phyloP scores from a whole-genome alignment of 495 filamentous ascomycete species.

The Xylaria acuta region DNA sequence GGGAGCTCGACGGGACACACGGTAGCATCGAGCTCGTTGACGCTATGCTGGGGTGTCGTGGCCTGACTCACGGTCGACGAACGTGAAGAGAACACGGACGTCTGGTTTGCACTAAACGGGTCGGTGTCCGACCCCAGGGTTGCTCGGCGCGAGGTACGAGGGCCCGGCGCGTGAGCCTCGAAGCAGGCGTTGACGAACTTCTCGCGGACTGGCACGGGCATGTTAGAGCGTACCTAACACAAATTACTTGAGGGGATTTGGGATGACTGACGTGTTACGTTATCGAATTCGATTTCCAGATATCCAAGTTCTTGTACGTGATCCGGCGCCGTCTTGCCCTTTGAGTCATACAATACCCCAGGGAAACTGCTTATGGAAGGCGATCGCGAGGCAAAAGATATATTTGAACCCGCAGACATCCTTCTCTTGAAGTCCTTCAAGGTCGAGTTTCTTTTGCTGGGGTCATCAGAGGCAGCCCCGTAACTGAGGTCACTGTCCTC shows the following conservation, averaged over 20 bases:
- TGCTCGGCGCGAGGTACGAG: slow-evolving; percentile 16
- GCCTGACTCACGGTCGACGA: background rate
- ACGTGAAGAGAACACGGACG: slow-evolving; percentile 6
- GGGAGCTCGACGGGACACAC: slow-evolving; percentile 16
- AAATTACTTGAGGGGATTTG: background rate
- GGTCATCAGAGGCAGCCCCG: slow-evolving; percentile 1
- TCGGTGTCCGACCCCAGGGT: slow-evolving; percentile 19
- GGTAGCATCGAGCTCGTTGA: background rate
- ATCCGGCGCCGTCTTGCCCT: slow-evolving; percentile 25
- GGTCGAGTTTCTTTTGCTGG: background rate
- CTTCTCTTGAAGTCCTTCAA: background rate
- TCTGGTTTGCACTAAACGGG: background rate
- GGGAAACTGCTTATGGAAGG: slow-evolving; percentile 6
- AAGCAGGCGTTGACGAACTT: slow-evolving; percentile 34
- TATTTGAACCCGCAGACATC: background rate
- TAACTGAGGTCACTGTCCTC: slow-evolving; percentile 25
- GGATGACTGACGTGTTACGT: slow-evolving; percentile 22
- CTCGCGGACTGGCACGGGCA: slow-evolving; percentile 29
- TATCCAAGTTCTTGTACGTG: slow-evolving; percentile 27
- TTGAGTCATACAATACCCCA: slow-evolving; percentile 1
- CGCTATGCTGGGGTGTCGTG: slow-evolving; percentile 4
- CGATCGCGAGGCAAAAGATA: slow-evolving; percentile 14
- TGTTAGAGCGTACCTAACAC: background rate
- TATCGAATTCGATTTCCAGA: slow-evolving; percentile 35
- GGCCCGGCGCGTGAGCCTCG: slow-evolving; percentile 27